Evolutionary conservation across 192 early-diverging fungal genomes (phyloP).

Genomic region (Diversispora eburnea): DNA sequence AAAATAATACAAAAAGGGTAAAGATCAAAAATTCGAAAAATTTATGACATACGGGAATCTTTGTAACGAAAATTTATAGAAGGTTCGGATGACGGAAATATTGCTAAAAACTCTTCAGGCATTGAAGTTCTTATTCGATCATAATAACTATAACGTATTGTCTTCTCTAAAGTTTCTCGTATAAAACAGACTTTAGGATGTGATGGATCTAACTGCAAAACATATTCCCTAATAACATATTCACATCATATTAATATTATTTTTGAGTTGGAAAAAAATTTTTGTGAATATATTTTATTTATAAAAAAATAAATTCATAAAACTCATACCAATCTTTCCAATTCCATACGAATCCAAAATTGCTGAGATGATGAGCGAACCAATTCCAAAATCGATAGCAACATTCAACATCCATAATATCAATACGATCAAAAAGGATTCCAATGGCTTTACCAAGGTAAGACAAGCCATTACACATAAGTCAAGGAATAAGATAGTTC

Average conservation of each 20-base stretch:
- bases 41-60: slow-evolving; percentile 38
- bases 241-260: no score
- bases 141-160: slow-evolving; percentile 83
- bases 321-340: slow-evolving; percentile 74
- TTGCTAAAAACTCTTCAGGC: slow-evolving; percentile 58
- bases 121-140: slow-evolving; percentile 80
- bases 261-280: slow-evolving; percentile 5
- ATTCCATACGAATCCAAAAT: slow-evolving; percentile 88
- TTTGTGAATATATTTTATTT: neutral
- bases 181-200: slow-evolving; percentile 72
- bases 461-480: neutral
- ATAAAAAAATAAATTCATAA: neutral
- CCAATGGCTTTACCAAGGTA: slow-evolving; percentile 49
- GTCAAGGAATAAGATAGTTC: slow-evolving; percentile 6
- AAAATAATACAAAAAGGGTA: neutral
- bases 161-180: slow-evolving; percentile 81
- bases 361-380: slow-evolving; percentile 90
- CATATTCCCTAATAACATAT: slow-evolving; percentile 44
- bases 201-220: slow-evolving; percentile 45
- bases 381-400: slow-evolving; percentile 79
- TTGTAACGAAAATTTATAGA: slow-evolving; percentile 70
- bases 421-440: slow-evolving; percentile 61
- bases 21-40: neutral
- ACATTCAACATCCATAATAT: slow-evolving; percentile 81
- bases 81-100: slow-evolving; percentile 64